A percentile compares a stretch with the other conserved stretches of the same genome.
These are phyloP conservation scores for Blastobotrys persicus DNA, from an alignment of 1,139 yeast species.

Conservation along the genomic window DNA sequence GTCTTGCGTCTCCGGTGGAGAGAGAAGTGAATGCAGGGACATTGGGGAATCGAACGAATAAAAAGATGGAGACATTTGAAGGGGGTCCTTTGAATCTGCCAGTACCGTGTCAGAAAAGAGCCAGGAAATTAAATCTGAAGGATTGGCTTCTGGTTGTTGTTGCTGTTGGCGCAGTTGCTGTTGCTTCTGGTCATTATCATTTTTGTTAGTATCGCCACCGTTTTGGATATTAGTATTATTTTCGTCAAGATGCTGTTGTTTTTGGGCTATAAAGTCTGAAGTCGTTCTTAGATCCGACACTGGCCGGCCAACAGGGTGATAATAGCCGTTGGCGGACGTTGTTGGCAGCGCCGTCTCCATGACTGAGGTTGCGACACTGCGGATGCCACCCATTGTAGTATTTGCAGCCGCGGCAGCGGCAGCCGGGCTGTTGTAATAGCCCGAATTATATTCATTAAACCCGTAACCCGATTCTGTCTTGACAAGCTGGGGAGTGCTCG, in stretches of 20 bases:
- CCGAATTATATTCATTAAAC: not conserved
- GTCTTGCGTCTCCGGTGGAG: slow-evolving; percentile 37
- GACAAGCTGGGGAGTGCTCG: slow-evolving; percentile 1
- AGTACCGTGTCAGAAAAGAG: slow-evolving; percentile 37
- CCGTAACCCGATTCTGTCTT: not conserved
- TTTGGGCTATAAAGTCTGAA: not conserved
- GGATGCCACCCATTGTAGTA: not conserved
- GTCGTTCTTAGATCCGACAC: slow-evolving; percentile 21
- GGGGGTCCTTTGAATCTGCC: slow-evolving; percentile 33
- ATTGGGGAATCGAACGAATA: slow-evolving; percentile 37
- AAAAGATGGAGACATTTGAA: slow-evolving; percentile 30
- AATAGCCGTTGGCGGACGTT: slow-evolving; percentile 8
- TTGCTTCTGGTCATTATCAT: not conserved
- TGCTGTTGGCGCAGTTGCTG: not conserved
- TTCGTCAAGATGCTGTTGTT: not conserved
- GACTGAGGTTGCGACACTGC: not conserved
- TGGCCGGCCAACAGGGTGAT: slow-evolving; percentile 20
- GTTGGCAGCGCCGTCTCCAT: not conserved
- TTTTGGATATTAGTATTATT: not conserved
- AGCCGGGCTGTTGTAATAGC: slow-evolving; percentile 5
- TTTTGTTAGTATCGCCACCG: slow-evolving; percentile 7
- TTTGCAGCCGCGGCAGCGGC: slow-evolving; percentile 5
- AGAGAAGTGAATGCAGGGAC: slow-evolving; percentile 39
- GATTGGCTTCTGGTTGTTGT: slow-evolving; percentile 4
- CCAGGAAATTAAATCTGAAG: slow-evolving; percentile 38